Evolutionary conservation across 176 grass and related monocot genomes (phyloP).

Genomic region (Miscanthus lutarioriparius): DNA sequence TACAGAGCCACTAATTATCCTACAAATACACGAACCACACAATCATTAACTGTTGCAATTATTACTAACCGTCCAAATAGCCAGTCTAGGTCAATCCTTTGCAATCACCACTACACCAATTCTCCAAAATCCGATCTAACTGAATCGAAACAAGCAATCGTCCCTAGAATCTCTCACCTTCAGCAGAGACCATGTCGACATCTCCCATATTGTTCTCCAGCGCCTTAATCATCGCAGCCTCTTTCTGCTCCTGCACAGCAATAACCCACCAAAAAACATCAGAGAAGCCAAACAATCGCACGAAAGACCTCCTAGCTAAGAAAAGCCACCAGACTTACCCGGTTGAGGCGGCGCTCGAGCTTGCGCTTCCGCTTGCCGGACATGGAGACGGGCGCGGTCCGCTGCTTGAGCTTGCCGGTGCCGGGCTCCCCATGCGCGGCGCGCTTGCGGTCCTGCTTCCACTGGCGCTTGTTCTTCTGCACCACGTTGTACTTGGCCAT

Average conservation of each 20-base stretch:
- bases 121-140: background rate
- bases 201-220: constrained; percentile 54
- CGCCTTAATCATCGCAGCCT: constrained; percentile 46
- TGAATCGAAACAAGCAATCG: background rate
- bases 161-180: constrained; percentile 25
- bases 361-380: constrained; percentile 67
- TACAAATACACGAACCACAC: background rate
- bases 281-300: background rate
- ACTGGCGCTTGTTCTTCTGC: constrained; percentile 58
- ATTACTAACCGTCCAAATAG: background rate
- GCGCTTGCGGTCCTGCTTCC: constrained; percentile 55
- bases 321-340: constrained; percentile 12
- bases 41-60: background rate
- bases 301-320: background rate
- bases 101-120: background rate
- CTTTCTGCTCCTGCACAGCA: constrained; percentile 50
- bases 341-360: constrained; percentile 45
- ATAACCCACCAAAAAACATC: background rate
- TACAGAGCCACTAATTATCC: background rate
- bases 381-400: constrained; percentile 40
- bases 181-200: constrained; percentile 47
- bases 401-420: constrained; percentile 58
- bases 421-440: constrained; percentile 49
- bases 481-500: constrained; percentile 70
- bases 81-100: background rate